Conservation (phyloP, 345 rosid species). For the Sonneratia alba region DNA sequence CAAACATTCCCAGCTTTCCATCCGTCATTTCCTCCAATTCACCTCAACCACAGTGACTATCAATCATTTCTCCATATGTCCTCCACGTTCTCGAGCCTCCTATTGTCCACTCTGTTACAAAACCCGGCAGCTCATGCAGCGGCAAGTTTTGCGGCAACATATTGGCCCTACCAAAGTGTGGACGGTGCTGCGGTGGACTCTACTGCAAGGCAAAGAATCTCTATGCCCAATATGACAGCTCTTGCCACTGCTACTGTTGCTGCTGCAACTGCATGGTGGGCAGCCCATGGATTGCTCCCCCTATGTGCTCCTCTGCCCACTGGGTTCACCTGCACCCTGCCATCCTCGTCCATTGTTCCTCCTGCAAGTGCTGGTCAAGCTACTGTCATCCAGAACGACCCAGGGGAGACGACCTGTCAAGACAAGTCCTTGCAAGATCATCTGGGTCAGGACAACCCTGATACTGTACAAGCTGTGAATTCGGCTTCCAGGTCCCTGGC, state of each 20-base stretch:
- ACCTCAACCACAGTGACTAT: constrained; percentile 52
- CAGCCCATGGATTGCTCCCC: constrained; percentile 82
- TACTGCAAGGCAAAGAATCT: constrained; percentile 35
- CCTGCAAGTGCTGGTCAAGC: constrained; percentile 28
- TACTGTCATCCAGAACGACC: constrained; percentile 19
- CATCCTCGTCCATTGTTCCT: constrained; percentile 34
- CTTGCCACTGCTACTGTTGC: constrained; percentile 87
- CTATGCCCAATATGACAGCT: constrained; percentile 56
- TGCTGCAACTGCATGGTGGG: constrained; percentile 99
- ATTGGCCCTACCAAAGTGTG: constrained; percentile 58
- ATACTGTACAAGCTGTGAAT: constrained; percentile 46
- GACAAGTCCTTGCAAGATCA: constrained; percentile 30
- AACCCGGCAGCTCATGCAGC: constrained; percentile 82
- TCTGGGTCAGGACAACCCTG: constrained; percentile 35
- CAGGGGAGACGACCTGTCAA: constrained; percentile 24
- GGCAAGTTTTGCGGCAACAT: constrained; percentile 70
- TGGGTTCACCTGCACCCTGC: constrained; percentile 41
- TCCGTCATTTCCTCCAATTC: constrained; percentile 34
- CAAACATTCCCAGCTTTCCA: constrained; percentile 49
- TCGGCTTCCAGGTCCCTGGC: constrained; percentile 43
- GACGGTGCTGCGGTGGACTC: constrained; percentile 39
- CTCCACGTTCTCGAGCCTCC: constrained; percentile 61
- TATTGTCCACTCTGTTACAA: constrained; percentile 62
- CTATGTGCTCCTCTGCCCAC: constrained; percentile 59
- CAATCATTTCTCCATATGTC: constrained; percentile 58